Evolutionary conservation across 768 basidiomycete genomes (phyloP).

Genomic region (Xerocomellus dryophilus): DNA sequence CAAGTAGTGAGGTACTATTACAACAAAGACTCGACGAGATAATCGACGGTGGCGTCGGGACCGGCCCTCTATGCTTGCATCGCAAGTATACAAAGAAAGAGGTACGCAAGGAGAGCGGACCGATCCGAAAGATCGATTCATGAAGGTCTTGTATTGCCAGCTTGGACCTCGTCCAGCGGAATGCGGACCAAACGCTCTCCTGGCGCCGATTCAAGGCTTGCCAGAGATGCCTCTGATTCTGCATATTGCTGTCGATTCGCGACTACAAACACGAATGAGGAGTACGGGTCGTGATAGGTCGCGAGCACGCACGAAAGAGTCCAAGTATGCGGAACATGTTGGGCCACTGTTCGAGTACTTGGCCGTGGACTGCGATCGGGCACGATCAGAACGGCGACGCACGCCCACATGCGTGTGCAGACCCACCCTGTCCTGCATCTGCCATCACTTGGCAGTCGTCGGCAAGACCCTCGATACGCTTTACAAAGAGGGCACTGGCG

Average conservation of each 20-base stretch:
- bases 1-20: too few relatives aligned
- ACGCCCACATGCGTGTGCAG: background rate
- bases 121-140: slow-evolving; percentile 1
- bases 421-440: slow-evolving; percentile 64
- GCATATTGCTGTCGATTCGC: slow-evolving; percentile 41
- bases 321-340: slow-evolving; percentile 77
- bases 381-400: background rate
- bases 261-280: slow-evolving; percentile 36
- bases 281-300: background rate
- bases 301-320: slow-evolving; percentile 54
- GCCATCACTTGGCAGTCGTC: slow-evolving; percentile 79
- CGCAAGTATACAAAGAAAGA: background rate
- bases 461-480: slow-evolving; percentile 64
- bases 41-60: background rate
- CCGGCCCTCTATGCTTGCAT: too few relatives aligned
- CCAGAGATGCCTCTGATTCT: slow-evolving; percentile 23
- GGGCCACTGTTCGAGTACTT: slow-evolving; percentile 78
- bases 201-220: slow-evolving; percentile 18
- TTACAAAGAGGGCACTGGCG: slow-evolving; percentile 59
- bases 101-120: too few relatives aligned
- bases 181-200: slow-evolving; percentile 73
- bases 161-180: slow-evolving; percentile 63
- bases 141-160: slow-evolving; percentile 12
- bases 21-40: background rate
- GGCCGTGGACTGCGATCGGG: slow-evolving; percentile 57